Conservation (phyloP, 306 rosid genomes). For the Boehmeria nivea region DNA sequence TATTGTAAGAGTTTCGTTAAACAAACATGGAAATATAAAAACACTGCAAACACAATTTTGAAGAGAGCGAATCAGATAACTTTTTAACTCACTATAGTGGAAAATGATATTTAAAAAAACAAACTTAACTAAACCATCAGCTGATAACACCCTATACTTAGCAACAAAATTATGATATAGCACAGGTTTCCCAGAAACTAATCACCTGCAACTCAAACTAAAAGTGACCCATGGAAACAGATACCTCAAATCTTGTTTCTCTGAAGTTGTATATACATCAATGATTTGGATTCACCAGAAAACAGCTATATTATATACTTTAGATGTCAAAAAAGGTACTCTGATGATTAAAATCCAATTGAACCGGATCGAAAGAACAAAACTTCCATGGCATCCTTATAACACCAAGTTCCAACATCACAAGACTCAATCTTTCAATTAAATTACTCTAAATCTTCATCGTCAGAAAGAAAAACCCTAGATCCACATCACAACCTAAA, state of each 20-base stretch:
- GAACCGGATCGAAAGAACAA: slow-evolving; percentile 14
- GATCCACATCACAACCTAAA: slow-evolving; percentile 23
- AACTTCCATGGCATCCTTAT: too few species aligned
- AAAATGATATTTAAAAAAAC: too few species aligned
- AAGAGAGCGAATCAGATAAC: neutral
- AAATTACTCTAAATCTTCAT: neutral
- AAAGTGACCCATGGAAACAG: too few species aligned
- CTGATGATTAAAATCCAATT: neutral
- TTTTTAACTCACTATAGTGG: too few species aligned
- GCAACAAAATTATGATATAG: too few species aligned
- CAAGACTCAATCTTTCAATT: neutral
- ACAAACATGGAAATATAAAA: neutral
- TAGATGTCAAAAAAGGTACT: neutral
- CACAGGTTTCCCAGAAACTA: neutral
- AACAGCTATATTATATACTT: slow-evolving; percentile 1
- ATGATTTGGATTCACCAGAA: neutral
- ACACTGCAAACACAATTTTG: neutral
- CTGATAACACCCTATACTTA: too few species aligned
- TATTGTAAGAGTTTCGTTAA: slow-evolving; percentile 1
- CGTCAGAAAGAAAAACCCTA: slow-evolving; percentile 7
- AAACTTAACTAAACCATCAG: too few species aligned
- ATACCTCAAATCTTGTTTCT: neutral
- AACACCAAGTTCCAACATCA: neutral
- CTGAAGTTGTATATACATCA: too few species aligned
- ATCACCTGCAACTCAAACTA: too few species aligned